Base-by-base conservation (phyloP, 2,329 filamentous ascomycete genomes). In the Xylariomycetidae sp. region DNA sequence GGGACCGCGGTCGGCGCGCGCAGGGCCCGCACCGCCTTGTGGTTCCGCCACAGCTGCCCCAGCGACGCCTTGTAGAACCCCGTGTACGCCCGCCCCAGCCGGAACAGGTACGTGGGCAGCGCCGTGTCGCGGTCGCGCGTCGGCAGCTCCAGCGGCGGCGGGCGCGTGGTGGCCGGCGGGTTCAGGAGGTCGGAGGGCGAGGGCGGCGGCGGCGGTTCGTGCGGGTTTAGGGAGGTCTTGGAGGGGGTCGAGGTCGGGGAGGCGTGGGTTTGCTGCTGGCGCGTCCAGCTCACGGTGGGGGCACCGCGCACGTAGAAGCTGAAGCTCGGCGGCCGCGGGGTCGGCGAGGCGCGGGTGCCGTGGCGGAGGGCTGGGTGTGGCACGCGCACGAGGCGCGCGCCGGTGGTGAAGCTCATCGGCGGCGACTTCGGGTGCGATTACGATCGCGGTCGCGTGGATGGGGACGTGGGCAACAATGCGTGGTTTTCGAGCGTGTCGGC, bases 21-120 rank as follows among this genome's bases (percentile, higher is more conserved):
- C 33, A 38, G 14, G 50, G 63, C 59, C 32, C 62, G 58, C 10
- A 80, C 56, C 9, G 71, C 67, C 15, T 64, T 54, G 29, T 74
- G 69, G 47, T 94, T 95, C 38, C 67, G 62, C 56, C 77, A 79
- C 32, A 94, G 79, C 48, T 82, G 78, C 53, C 79, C 79, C 19
- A 95, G 61, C 13, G 89, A 90, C 1, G 76, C 72, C 62, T 92
- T 94, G 76, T 95, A 96, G 72, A 96, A 96, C 22, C 61, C 60
- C 8, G 83, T 58, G 60, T 94, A 95, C 32, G 83, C 77, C 56
- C 83, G 82, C 42, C 86, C 90, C 18, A 80, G 63, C 26, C 61
- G 56, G 50, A 75, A 74, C 41, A 76, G 65, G 62, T 84, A 74
- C 13, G 59, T 58, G 35, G 74, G 54, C 14, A 63, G 52, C 8